Percentiles rank a stretch among this genome's conserved stretches.
These are phyloP conservation scores for Saccharomyces hybrid DNA, from an alignment of 1,139 yeast genomes.

Conservation along the genomic window DNA sequence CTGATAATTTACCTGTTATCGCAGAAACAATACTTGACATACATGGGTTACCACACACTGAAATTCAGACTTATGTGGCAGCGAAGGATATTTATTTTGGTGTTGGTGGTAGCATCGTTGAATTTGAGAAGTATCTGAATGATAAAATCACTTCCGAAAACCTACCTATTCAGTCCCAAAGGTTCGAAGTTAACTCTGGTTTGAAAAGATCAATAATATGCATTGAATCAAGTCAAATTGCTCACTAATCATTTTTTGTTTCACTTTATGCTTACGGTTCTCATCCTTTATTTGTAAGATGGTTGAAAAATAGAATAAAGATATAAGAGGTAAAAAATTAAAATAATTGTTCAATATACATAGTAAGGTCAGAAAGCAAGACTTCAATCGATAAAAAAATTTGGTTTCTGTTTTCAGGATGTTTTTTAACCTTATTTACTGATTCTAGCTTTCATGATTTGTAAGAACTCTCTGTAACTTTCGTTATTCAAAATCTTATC, in stretches of 20 bases:
- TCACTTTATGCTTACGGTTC: background rate
- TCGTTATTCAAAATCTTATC: constrained; percentile 70
- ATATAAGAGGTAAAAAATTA: background rate
- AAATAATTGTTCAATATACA: background rate
- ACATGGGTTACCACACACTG: constrained; percentile 6
- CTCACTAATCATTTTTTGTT: background rate
- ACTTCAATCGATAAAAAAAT: no score
- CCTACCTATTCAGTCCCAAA: constrained; percentile 16
- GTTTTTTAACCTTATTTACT: constrained; percentile 13
- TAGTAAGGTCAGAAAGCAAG: background rate
- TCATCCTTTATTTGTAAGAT: background rate
- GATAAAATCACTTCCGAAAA: constrained; percentile 19
- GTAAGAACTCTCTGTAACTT: constrained; percentile 78
- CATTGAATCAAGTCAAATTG: background rate
- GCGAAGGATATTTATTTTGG: constrained; percentile 94
- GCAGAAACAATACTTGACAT: constrained; percentile 50
- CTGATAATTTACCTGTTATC: constrained; percentile 60
- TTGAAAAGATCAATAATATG: constrained; percentile 34
- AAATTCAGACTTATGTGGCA: constrained; percentile 48
- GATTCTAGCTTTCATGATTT: constrained; percentile 25
- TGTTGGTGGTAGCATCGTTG: constrained; percentile 87
- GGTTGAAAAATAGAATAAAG: background rate
- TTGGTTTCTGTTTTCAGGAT: background rate
- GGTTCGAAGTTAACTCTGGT: constrained; percentile 33
- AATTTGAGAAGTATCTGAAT: constrained; percentile 47